Evolutionary conservation across 2,329 filamentous ascomycete species (phyloP).

Genomic region (Aspergillus transmontanensis): DNA sequence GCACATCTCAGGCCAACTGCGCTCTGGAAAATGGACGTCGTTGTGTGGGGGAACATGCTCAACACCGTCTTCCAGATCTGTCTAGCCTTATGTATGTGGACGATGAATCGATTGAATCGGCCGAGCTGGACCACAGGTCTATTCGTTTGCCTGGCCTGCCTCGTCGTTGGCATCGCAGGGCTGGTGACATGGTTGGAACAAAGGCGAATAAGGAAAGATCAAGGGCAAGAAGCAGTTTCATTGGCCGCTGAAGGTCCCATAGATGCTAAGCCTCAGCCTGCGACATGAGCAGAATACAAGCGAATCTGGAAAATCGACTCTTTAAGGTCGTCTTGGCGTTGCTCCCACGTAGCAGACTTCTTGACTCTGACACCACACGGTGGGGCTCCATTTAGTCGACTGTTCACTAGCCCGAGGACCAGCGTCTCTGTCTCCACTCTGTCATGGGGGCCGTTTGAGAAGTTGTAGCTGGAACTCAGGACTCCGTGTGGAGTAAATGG

Average conservation of each 20-base stretch:
- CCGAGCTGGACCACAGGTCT: not conserved
- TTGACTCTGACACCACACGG: too few relatives aligned
- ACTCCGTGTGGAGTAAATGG: too few relatives aligned
- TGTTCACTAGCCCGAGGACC: too few relatives aligned
- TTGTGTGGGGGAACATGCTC: constrained; percentile 75
- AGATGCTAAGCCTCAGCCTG: not conserved
- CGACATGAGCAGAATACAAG: too few relatives aligned
- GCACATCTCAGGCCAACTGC: not conserved
- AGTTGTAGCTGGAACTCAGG: too few relatives aligned
- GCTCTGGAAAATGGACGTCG: constrained; percentile 76
- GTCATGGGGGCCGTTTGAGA: too few relatives aligned
- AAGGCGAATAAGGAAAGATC: not conserved
- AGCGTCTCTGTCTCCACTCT: too few relatives aligned
- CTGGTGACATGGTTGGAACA: not conserved
- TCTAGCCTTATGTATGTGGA: constrained; percentile 52
- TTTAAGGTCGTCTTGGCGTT: too few relatives aligned
- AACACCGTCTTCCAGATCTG: constrained; percentile 78
- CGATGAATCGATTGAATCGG: not conserved
- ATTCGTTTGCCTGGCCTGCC: not conserved
- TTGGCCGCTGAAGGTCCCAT: not conserved
- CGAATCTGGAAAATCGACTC: too few relatives aligned
- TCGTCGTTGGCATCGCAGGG: not conserved
- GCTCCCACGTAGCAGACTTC: too few relatives aligned
- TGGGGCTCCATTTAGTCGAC: too few relatives aligned
- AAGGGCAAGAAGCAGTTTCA: not conserved